Base-by-base conservation (phyloP, 192 early-diverging fungal genomes). In the Linnemannia hyalina region DNA sequence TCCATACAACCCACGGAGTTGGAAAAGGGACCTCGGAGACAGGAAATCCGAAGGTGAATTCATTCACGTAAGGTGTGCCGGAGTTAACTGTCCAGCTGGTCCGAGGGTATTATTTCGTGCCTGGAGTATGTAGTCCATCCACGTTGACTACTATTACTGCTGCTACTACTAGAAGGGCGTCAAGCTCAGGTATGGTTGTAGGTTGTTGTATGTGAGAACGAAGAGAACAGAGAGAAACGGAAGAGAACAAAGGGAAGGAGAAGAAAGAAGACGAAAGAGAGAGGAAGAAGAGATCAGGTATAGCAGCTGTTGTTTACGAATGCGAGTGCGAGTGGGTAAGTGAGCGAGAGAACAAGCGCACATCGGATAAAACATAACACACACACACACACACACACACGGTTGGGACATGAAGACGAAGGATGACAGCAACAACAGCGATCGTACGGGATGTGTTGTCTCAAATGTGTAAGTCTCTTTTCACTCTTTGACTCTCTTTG, bases 71-170 rank as follows among this genome's bases (percentile, higher is more conserved):
- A 20, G 49, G 49, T 18, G 49, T 18, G 20, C 60, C 60, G 60
- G 60, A 65, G 60, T 65, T 65, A 15, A 26, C 55, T 29, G 60
- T 65, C 60, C 60, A 65, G 29, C 60, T 65, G 60, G 60, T 65
- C 60, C 29, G 60, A 65, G 60, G 29, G 60, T 32, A 65, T 26
- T 26, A 54, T 57, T 18, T n/a, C 0, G 6, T 8, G 35, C 35
- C 35, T 35, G n/a, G 23, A 65, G 29, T 26, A 13, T 32, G 60
- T 65, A 32, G 60, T 60, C 26, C 55, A 60, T 46, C 10, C 44
- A 55, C 54, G 54, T 55, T 55, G 54, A 55, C 54, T 52, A 52
- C 49, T 35, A 1, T 0, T 35, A 35, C 0, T 35, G 22, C 49
- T 35, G 35, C 0, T 35, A 35, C 0, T 35, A 52, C 49, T 46